Base-by-base conservation (phyloP, 306 rosid genomes). In the Cucumis melo region DNA sequence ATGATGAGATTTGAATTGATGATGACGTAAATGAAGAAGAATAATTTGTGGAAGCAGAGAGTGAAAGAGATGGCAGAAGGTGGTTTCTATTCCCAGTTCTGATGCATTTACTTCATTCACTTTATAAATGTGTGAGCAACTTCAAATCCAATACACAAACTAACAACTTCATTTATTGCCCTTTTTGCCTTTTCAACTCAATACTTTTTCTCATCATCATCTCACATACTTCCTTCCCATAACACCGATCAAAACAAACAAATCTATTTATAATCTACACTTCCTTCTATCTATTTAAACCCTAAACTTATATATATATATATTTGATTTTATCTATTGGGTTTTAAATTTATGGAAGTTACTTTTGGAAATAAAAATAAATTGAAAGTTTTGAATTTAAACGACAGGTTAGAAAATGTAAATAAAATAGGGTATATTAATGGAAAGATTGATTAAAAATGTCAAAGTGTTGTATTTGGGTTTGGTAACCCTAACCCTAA, bases 31-130 rank as follows among this genome's bases (percentile, higher is more conserved):
- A 68, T 44, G 75, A 68, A 42, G 75, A 10, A 23, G 75, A 68
- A 68, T 68, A 68, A 68, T 68, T 68, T 68, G 75, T 68, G 75
- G 75, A 68, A 68, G 75, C 75, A 68, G 6, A 4, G 7, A 4
- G 56, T 68, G 74, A 67, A 67, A 67, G 74, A 67, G 74, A 67
- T 67, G 75, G 75, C 56, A 68, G 75, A 68, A 68, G 75, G 57
- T 68, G 56, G 54, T 68, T 68, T 46, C 75, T 68, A 68, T 68
- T 68, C 38, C 75, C n/a, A 68, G 75, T 68, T 68, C 56, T 68
- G 19, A 7, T 21, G 75, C 75, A 68, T 68, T 68, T 44, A 67
- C 19, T 68, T 68, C 75, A 41, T 68, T 68, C 75, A 68, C 75
- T 68, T 68, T 68, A 46, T 68, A 68, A 44, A 41, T 42, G 36